A percentile compares a stretch with the other conserved stretches of the same genome.
Conservation (phyloP, 1,284 basidiomycete species). For the Ustilago nuda region DNA sequence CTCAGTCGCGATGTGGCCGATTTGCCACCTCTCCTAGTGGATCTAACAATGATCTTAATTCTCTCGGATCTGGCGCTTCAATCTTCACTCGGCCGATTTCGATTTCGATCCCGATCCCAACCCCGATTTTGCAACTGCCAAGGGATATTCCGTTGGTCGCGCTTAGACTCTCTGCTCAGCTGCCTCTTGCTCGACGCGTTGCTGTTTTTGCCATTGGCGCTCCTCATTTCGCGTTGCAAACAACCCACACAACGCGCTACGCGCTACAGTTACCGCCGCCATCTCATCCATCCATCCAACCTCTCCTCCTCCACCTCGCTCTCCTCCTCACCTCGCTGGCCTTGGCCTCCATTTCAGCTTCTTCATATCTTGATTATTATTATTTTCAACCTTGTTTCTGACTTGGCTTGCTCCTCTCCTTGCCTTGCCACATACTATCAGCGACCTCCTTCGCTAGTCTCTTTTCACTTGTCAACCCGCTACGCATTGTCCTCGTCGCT, state of each 20-base stretch:
- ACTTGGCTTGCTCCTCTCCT: slow-evolving; percentile 17
- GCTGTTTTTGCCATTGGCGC: background rate
- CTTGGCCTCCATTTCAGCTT: slow-evolving; percentile 4
- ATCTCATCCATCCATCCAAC: slow-evolving; percentile 28
- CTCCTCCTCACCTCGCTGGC: slow-evolving; percentile 7
- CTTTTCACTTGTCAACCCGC: slow-evolving; percentile 13
- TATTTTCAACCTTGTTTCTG: slow-evolving; percentile 21
- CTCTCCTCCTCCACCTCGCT: slow-evolving; percentile 36
- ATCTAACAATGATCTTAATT: slow-evolving; percentile 7
- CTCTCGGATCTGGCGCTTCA: background rate
- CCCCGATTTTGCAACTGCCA: background rate
- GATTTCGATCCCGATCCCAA: background rate
- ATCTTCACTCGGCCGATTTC: slow-evolving; percentile 12
- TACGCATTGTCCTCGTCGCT: slow-evolving; percentile 43
- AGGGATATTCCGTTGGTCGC: slow-evolving; percentile 1
- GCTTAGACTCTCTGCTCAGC: slow-evolving; percentile 6
- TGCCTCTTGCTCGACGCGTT: slow-evolving; percentile 15
- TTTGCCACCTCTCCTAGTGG: background rate
- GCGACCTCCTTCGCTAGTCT: slow-evolving; percentile 10
- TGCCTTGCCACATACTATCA: slow-evolving; percentile 13
- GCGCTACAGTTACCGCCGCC: background rate
- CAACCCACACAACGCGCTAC: slow-evolving; percentile 9
- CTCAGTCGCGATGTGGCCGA: slow-evolving; percentile 15
- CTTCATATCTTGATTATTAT: slow-evolving; percentile 13
- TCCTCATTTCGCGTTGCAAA: background rate